Evolutionary conservation across 2,329 filamentous ascomycete species (phyloP).

Genomic region (Arthrobotrys megalospora): DNA sequence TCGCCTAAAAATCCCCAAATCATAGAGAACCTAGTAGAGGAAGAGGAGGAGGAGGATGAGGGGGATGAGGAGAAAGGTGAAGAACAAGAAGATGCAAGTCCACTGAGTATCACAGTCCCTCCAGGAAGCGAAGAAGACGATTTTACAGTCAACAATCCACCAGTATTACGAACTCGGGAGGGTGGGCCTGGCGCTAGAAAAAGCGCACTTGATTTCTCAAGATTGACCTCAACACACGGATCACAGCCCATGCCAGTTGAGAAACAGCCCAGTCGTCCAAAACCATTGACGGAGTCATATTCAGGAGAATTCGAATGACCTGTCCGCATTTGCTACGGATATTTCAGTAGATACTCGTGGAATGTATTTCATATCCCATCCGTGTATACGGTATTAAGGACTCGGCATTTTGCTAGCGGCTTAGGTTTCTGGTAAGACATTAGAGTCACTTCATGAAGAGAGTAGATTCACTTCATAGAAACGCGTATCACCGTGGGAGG

Average conservation of each 20-base stretch:
- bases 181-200: conserved; percentile 14
- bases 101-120: not conserved
- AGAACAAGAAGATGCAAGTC: conserved; percentile 10
- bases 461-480: too few species aligned
- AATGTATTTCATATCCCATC: too few species aligned
- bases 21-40: conserved; percentile 9
- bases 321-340: too few species aligned
- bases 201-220: conserved; percentile 10
- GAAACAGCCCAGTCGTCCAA: conserved; percentile 3
- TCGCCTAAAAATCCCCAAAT: conserved; percentile 24
- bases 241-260: not conserved
- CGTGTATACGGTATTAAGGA: too few species aligned
- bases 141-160: not conserved
- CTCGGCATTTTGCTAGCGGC: too few species aligned
- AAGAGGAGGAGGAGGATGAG: conserved; percentile 15
- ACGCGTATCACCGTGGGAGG: too few species aligned
- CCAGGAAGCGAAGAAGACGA: not conserved
- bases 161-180: conserved; percentile 5
- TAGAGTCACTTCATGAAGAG: too few species aligned
- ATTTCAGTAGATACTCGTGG: not conserved
- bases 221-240: not conserved
- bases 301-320: not conserved
- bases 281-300: not conserved
- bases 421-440: too few species aligned
- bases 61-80: not conserved